Evolutionary conservation across 2,329 filamentous ascomycete genomes (phyloP).

Genomic region (Alternaria arbusti): DNA sequence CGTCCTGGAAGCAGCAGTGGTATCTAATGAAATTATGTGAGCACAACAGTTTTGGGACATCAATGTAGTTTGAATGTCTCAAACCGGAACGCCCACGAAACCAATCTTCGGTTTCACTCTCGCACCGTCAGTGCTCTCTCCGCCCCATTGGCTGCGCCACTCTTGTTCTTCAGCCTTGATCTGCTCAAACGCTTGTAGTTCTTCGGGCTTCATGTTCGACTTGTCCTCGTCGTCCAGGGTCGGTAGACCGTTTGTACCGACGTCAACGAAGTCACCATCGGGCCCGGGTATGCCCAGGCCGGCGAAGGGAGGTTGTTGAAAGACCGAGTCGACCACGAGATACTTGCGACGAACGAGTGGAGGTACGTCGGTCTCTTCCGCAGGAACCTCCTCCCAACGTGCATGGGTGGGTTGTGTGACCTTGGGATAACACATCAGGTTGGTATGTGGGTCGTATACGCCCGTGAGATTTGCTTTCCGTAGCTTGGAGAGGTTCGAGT

Average conservation of each 20-base stretch:
- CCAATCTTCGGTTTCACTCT: conserved; percentile 56
- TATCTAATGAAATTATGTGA: background rate
- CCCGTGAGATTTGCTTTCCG: conserved; percentile 75
- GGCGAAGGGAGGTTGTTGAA: conserved; percentile 64
- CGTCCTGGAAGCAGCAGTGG: background rate
- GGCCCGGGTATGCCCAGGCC: conserved; percentile 66
- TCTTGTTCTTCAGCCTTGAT: conserved; percentile 68
- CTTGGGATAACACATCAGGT: conserved; percentile 84
- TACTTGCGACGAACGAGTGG: conserved; percentile 66
- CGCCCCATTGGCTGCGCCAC: conserved; percentile 79
- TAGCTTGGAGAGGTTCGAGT: conserved; percentile 72
- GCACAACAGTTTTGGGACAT: background rate
- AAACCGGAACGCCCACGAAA: conserved; percentile 58
- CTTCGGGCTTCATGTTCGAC: conserved; percentile 71
- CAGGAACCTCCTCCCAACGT: conserved; percentile 75
- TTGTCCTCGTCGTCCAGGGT: conserved; percentile 70
- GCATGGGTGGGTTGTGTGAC: conserved; percentile 90
- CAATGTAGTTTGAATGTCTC: background rate
- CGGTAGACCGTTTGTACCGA: conserved; percentile 63
- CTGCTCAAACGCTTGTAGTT: conserved; percentile 73
- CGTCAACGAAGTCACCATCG: conserved; percentile 58
- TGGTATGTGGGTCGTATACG: conserved; percentile 93
- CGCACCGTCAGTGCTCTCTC: conserved; percentile 66
- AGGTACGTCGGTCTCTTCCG: conserved; percentile 55
- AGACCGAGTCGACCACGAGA: conserved; percentile 66